Percentiles rank a stretch among this genome's conserved stretches.
phyloP scores from a whole-genome alignment of 1,139 yeast species.

The Groenewaldozyma auringiensis region DNA sequence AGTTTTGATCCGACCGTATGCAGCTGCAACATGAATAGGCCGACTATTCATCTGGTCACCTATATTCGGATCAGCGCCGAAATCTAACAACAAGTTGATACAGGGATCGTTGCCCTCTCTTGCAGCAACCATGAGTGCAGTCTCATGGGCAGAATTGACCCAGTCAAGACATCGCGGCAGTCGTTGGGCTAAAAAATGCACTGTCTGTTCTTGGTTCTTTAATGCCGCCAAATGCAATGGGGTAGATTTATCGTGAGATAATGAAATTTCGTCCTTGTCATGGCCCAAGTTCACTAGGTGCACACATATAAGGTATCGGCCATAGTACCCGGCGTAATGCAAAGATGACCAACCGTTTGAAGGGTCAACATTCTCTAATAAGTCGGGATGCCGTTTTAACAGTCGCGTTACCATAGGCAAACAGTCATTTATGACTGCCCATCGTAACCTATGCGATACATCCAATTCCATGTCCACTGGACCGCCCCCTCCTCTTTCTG shows the following conservation, averaged over 20 bases:
- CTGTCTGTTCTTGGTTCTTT: constrained; percentile 68
- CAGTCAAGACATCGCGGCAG: constrained; percentile 61
- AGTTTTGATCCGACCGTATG: constrained; percentile 63
- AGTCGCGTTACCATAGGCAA: constrained; percentile 65
- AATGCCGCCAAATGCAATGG: constrained; percentile 70
- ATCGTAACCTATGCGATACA: constrained; percentile 48
- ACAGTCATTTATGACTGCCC: constrained; percentile 67
- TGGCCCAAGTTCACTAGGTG: constrained; percentile 43
- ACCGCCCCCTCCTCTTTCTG: no score
- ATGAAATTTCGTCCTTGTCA: constrained; percentile 41
- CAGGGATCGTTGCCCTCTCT: constrained; percentile 62
- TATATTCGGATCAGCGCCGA: constrained; percentile 66
- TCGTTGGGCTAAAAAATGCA: constrained; percentile 74
- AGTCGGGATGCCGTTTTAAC: constrained; percentile 63
- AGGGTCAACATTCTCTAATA: constrained; percentile 67
- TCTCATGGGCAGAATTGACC: constrained; percentile 46
- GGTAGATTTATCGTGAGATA: constrained; percentile 61
- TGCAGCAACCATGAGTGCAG: constrained; percentile 66
- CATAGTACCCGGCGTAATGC: constrained; percentile 79
- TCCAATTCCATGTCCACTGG: constrained; percentile 12
- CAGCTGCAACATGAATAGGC: constrained; percentile 73
- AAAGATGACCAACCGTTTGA: constrained; percentile 81
- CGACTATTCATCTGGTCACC: constrained; percentile 54
- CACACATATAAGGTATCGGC: constrained; percentile 72
- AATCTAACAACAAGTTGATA: constrained; percentile 59